These are phyloP conservation scores for Leishmania guyanensis DNA, from an alignment of 208 protist genomes.

Conservation along the genomic window DNA sequence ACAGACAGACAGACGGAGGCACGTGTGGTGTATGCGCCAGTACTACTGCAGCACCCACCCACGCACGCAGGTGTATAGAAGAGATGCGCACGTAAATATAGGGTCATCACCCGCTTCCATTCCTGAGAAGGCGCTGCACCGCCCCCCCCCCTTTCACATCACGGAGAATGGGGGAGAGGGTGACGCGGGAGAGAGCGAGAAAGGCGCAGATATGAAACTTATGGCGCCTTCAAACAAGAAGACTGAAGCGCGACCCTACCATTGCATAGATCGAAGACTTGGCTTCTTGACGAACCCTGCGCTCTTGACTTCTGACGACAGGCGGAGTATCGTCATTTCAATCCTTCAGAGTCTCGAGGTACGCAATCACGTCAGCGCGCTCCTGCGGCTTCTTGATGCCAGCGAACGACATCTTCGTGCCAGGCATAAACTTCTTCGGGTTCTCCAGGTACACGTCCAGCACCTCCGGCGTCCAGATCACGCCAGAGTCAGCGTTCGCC, in stretches of 20 bases:
- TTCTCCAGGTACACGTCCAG: slow-evolving; percentile 96
- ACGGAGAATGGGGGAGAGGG: background rate
- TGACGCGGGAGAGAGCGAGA: background rate
- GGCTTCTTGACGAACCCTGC: background rate
- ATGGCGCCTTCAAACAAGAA: background rate
- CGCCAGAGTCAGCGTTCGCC: slow-evolving; percentile 93
- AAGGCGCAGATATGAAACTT: background rate
- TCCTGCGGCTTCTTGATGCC: slow-evolving; percentile 95
- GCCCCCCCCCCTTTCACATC: background rate
- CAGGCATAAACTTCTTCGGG: slow-evolving; percentile 98
- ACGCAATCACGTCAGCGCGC: slow-evolving; percentile 95
- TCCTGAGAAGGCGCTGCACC: background rate
- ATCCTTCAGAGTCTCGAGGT: slow-evolving; percentile 79
- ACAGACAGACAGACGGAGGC: background rate
- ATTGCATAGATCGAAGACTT: background rate
- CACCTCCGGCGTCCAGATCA: slow-evolving; percentile 93
- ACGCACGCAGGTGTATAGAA: background rate
- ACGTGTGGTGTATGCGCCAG: background rate
- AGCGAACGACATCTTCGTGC: slow-evolving; percentile 97
- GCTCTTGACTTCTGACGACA: background rate
- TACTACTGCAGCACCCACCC: background rate
- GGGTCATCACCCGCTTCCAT: background rate
- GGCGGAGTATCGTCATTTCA: background rate
- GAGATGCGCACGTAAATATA: background rate
- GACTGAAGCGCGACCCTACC: background rate